Evolutionary conservation across 805 yeast genomes (phyloP), one percentile per base, ranked within the genome.

Genomic region (Saccharomycopsis sp.): DNA sequence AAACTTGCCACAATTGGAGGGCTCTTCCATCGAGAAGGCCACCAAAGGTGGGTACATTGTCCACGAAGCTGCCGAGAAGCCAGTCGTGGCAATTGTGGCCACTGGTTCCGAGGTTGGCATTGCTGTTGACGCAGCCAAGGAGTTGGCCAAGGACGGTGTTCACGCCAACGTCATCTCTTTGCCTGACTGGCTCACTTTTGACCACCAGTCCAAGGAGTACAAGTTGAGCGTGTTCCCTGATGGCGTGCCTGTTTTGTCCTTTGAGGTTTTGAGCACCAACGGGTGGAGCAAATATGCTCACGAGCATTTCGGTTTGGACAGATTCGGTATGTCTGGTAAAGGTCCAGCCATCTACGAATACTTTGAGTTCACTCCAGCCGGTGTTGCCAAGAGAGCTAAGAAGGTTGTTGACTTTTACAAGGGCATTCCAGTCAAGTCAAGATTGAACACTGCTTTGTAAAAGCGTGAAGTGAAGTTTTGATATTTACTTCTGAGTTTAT

Each of bases 281-380:
- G 96, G 96, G 45, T 92, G 98, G 98, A 70, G 80, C 56, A 83
- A 79, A 66, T 92, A 87, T 72, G 76, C 96, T 46, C 98, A 92
- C 69, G 94, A 83, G 71, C 94, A 87, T 65, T 85, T 89, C 57
- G 96, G 96, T 67, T 72, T 92, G 59, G 77, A 86, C 76, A 77
- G 85, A 69, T 92, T 92, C 61, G 98, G 98, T 75, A 92, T 88
- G 48, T 87, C 96, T 47, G 98, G 95, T 62, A 82, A 84, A 63
- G 92, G 80, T 59, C 64, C 67, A 45, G 85, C 82, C 50, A 73
- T 89, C 48, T 92, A 78, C 80, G 75, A 84, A 65, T 68, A 58
- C 69, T 84, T 89, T 55, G 95, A 75, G 52, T 92, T 92, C 73
- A 87, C 94, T 42, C 80, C 89, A 49, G 96, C 85, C 62, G 96